Evolutionary conservation across 2,329 filamentous ascomycete species (phyloP), one percentile per base, ranked within the genome.

Genomic region (Blumeriella jaapii): DNA sequence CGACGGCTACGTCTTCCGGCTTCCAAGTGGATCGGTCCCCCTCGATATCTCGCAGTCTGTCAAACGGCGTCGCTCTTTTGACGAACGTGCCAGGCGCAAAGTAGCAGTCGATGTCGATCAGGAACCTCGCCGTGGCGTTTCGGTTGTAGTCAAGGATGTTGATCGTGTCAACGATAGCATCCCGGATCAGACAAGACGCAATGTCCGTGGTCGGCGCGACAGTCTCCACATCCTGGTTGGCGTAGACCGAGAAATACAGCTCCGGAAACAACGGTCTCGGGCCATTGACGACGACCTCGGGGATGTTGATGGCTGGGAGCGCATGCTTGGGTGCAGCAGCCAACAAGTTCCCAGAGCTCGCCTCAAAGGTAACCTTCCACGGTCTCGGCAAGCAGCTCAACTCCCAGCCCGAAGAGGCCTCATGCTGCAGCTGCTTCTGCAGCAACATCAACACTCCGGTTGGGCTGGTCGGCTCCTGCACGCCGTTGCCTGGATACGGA

Each of bases 1-100:
- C 91, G n/a, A 98, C 85, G 3, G 82, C 83, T 39, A 96, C 82
- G 60, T 98, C 91, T 61, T 98, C 91, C 0, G 91, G 86, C 60
- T 98, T 98, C 89, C 91, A 98, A 0, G 84, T 87, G 10, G 81
- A 74, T 45, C 71, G 69, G 35, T 73, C 69, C 1, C 62, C 62
- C 20, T 75, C 74, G 12, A 79, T 67, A 29, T 78, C 78, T 20
- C 80, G 74, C 31, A 98, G 71, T 53, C 86, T 81, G 57, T 98
- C 91, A 52, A 94, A 95, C 0, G 86, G 78, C 1, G 85, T 95
- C 1, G 85, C 87, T 39, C 91, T 80, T 62, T 94, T 93, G 38
- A 94, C 78, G 58, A 98, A 98, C 1, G 84, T 95, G 36, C 78
- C 74, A 7, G 83, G 75, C 0, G 86, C 73, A 63, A 94, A 98